A percentile compares a stretch with the other conserved stretches of the same genome.
phyloP scores from a whole-genome alignment of 768 basidiomycete species.

The Rhizopogon rudus region DNA sequence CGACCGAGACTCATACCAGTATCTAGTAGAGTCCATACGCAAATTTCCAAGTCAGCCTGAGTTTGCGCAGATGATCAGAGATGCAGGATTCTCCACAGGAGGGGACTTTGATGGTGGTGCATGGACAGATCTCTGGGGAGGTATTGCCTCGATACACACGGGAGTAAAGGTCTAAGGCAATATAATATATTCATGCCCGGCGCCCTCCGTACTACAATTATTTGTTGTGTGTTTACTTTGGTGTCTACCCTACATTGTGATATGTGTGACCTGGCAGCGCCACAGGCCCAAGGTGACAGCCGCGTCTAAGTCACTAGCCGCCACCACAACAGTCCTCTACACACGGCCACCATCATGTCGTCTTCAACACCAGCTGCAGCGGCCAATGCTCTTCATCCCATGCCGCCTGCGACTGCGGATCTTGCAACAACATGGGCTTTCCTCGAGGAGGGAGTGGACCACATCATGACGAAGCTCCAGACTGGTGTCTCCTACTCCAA shows the following conservation, averaged over 20 bases:
- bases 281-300: conserved; percentile 22
- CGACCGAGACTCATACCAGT: conserved; percentile 94
- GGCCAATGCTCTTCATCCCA: conserved; percentile 33
- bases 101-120: conserved; percentile 74
- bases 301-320: conserved; percentile 8
- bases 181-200: neutral
- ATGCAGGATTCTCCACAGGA: conserved; percentile 78
- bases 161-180: conserved; percentile 68
- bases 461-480: conserved; percentile 89
- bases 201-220: neutral
- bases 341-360: conserved; percentile 28
- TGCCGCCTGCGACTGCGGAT: conserved; percentile 68
- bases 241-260: neutral
- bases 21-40: conserved; percentile 95
- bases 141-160: conserved; percentile 81
- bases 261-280: conserved; percentile 12
- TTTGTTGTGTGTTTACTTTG: neutral
- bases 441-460: conserved; percentile 82
- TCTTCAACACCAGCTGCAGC: conserved; percentile 31
- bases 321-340: conserved; percentile 10
- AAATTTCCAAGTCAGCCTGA: conserved; percentile 85
- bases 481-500: conserved; percentile 86
- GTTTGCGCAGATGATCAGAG: conserved; percentile 85
- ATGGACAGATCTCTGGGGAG: conserved; percentile 84
- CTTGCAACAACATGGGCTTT: conserved; percentile 84